phyloP scores from a whole-genome alignment of 2,329 filamentous ascomycete species.

The Bertia moriformis region DNA sequence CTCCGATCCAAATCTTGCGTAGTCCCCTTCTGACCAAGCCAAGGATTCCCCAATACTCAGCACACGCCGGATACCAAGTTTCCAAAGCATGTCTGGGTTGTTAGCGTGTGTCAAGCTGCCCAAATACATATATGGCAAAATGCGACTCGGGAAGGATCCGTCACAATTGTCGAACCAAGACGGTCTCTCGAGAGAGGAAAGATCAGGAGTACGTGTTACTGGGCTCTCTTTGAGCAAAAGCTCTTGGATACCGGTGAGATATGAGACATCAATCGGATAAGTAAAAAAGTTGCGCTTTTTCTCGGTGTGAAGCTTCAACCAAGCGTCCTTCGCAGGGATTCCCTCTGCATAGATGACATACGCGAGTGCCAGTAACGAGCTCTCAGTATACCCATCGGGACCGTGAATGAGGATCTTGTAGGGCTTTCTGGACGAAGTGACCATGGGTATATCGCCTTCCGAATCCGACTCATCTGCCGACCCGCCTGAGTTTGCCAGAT shows the following conservation, averaged over 20 bases:
- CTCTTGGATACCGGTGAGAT: slow-evolving; percentile 45
- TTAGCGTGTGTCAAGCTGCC: slow-evolving; percentile 62
- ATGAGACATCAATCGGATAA: slow-evolving; percentile 53
- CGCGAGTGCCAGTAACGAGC: slow-evolving; percentile 51
- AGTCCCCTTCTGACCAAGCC: slow-evolving; percentile 38
- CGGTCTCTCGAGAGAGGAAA: slow-evolving; percentile 25
- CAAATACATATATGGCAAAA: slow-evolving; percentile 62
- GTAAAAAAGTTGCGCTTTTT: slow-evolving; percentile 62
- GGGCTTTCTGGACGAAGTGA: slow-evolving; percentile 10
- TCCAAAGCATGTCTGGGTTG: slow-evolving; percentile 49
- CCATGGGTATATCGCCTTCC: slow-evolving; percentile 16
- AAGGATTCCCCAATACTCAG: slow-evolving; percentile 58
- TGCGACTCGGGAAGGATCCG: slow-evolving; percentile 56
- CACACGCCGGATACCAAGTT: slow-evolving; percentile 52
- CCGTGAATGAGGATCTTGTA: slow-evolving; percentile 57
- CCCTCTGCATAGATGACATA: slow-evolving; percentile 63
- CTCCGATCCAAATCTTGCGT: slow-evolving; percentile 38
- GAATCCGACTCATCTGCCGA: neutral
- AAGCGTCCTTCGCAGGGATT: slow-evolving; percentile 52
- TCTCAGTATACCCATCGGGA: slow-evolving; percentile 62
- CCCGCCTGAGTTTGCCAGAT: neutral
- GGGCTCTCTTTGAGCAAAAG: slow-evolving; percentile 35
- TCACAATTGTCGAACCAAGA: slow-evolving; percentile 54
- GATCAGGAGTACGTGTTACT: slow-evolving; percentile 13
- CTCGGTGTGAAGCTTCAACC: slow-evolving; percentile 50